Conservation (phyloP, 345 rosid species). For the Hypericum perforatum region DNA sequence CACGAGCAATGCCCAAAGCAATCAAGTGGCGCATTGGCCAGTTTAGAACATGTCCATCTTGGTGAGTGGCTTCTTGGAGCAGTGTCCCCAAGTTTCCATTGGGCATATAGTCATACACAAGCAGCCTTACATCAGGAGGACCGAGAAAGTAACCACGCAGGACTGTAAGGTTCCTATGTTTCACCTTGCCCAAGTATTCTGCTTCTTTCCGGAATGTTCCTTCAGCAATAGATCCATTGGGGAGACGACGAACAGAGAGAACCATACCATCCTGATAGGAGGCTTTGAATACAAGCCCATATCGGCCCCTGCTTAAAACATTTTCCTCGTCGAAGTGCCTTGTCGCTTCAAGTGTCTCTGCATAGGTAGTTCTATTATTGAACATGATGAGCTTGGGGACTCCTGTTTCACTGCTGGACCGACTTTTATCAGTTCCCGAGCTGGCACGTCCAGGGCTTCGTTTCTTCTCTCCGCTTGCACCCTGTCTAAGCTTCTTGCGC, state of each 20-base stretch:
- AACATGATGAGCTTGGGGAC: slow-evolving; percentile 92
- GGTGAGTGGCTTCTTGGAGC: slow-evolving; percentile 95
- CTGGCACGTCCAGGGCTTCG: slow-evolving; percentile 77
- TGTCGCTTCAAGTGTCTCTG: slow-evolving; percentile 83
- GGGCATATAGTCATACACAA: slow-evolving; percentile 92
- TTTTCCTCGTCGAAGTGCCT: slow-evolving; percentile 88
- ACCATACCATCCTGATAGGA: slow-evolving; percentile 87
- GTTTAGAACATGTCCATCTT: slow-evolving; percentile 92
- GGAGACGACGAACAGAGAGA: slow-evolving; percentile 66
- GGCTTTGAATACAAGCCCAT: slow-evolving; percentile 80
- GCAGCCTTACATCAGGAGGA: slow-evolving; percentile 61
- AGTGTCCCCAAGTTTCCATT: slow-evolving; percentile 88
- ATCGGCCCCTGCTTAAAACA: slow-evolving; percentile 67
- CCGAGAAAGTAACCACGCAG: slow-evolving; percentile 87
- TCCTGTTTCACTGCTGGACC: slow-evolving; percentile 68
- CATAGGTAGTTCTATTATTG: slow-evolving; percentile 74
- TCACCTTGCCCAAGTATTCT: slow-evolving; percentile 65
- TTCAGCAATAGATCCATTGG: slow-evolving; percentile 52
- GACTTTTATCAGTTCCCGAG: slow-evolving; percentile 64
- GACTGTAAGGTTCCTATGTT: slow-evolving; percentile 80
- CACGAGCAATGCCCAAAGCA: slow-evolving; percentile 88
- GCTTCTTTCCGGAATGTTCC: slow-evolving; percentile 77
- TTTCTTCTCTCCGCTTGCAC: slow-evolving; percentile 74
- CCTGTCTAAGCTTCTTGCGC: slow-evolving; percentile 64
- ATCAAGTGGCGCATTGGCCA: slow-evolving; percentile 99